Conservation (phyloP, 2,329 filamentous ascomycete genomes). For the Pseudogymnoascus sp. region DNA sequence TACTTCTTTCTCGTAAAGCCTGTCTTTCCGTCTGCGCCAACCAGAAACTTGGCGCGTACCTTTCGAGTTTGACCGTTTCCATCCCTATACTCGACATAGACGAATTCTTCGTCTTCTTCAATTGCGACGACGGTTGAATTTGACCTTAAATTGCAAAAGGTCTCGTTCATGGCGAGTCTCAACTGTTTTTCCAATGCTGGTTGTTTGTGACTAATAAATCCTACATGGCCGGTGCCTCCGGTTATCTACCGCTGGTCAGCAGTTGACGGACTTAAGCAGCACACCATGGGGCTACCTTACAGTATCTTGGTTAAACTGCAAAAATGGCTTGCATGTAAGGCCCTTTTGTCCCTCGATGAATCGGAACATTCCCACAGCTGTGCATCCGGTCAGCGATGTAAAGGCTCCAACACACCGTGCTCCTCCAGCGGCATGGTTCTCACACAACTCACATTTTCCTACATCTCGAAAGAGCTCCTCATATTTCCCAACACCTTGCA, state of each 20-base stretch:
- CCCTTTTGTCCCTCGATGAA: slow-evolving; percentile 24
- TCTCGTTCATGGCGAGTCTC: background rate
- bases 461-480: slow-evolving; percentile 24
- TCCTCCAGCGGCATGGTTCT: background rate
- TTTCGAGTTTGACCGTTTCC: background rate
- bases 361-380: slow-evolving; percentile 13
- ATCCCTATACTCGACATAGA: slow-evolving; percentile 9
- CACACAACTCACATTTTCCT: slow-evolving; percentile 21
- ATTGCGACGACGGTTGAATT: background rate
- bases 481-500: slow-evolving; percentile 28
- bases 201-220: slow-evolving; percentile 27
- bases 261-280: background rate
- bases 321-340: slow-evolving; percentile 20
- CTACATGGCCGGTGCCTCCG: slow-evolving; percentile 27
- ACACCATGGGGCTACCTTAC: background rate
- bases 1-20: slow-evolving; percentile 16
- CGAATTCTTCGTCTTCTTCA: slow-evolving; percentile 10
- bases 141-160: background rate
- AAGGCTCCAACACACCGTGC: no score
- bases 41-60: slow-evolving; percentile 10
- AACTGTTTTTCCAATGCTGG: slow-evolving; percentile 22
- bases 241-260: slow-evolving; percentile 15
- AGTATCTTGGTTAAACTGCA: slow-evolving; percentile 22
- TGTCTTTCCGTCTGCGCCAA: slow-evolving; percentile 18
- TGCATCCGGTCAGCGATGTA: background rate